These are phyloP conservation scores for Lentinula aciculospora DNA, from an alignment of 768 basidiomycete genomes.

Conservation along the genomic window DNA sequence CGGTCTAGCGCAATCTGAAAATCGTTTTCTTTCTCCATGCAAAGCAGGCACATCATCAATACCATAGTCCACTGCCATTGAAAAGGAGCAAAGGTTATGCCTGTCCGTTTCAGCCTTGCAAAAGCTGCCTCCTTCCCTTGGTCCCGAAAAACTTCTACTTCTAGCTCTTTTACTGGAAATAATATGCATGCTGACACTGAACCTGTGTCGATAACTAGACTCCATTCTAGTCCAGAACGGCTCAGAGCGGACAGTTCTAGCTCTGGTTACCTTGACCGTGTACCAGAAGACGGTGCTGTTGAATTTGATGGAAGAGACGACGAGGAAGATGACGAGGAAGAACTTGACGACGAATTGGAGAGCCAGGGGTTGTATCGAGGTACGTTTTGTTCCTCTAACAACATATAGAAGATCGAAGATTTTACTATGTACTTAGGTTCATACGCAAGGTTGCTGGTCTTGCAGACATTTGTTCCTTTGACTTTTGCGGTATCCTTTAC, in stretches of 20 bases:
- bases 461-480: constrained; percentile 58
- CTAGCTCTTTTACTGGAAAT: background rate
- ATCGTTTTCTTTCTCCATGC: background rate
- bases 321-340: constrained; percentile 28
- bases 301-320: constrained; percentile 17
- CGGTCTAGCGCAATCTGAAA: background rate
- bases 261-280: constrained; percentile 20
- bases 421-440: constrained; percentile 40
- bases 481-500: constrained; percentile 44
- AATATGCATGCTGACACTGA: background rate
- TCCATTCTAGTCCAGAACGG: constrained; percentile 26
- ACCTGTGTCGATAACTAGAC: background rate
- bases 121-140: constrained; percentile 5
- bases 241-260: constrained; percentile 17
- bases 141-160: background rate
- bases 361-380: constrained; percentile 33
- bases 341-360: constrained; percentile 28
- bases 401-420: background rate
- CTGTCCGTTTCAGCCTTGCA: background rate
- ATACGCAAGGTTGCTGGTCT: constrained; percentile 45
- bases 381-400: constrained; percentile 11
- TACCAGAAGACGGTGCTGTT: constrained; percentile 31
- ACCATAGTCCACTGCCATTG: background rate
- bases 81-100: background rate
- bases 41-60: background rate